A percentile compares a stretch with the other conserved stretches of the same genome.
These are phyloP conservation scores for Skeletonema costatum DNA, from an alignment of 108 stramenopile species.

Conservation along the genomic window DNA sequence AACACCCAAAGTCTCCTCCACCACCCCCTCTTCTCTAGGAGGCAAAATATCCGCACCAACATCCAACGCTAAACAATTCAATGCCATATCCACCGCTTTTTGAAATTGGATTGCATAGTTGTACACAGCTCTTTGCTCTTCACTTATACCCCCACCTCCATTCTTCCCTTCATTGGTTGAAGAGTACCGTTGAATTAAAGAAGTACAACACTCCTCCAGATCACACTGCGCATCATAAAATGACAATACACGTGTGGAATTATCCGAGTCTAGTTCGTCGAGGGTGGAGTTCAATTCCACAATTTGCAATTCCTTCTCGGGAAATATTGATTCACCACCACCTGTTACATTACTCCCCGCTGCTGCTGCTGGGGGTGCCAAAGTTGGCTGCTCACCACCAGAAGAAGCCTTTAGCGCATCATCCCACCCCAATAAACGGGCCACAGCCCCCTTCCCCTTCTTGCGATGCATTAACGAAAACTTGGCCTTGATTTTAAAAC, in stretches of 20 bases:
- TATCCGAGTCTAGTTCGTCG: neutral
- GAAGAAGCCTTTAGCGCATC: neutral
- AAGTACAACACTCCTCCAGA: neutral
- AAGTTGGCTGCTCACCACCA: neutral
- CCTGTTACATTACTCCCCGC: too few species aligned
- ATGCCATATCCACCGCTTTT: slow-evolving; percentile 26
- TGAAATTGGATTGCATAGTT: slow-evolving; percentile 5
- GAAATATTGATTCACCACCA: neutral
- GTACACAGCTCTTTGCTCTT: neutral
- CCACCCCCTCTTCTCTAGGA: neutral
- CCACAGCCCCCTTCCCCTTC: neutral
- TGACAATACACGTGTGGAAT: neutral
- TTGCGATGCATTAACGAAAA: slow-evolving; percentile 1
- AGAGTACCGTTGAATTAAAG: neutral
- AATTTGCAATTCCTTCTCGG: neutral
- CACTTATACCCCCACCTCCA: neutral
- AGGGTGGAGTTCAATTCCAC: neutral
- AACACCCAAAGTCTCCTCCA: neutral
- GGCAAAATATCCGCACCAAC: neutral
- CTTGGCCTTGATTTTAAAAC: slow-evolving; percentile 5
- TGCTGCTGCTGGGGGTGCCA: too few species aligned
- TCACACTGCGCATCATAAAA: neutral
- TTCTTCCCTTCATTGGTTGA: neutral
- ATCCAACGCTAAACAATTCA: slow-evolving; percentile 23
- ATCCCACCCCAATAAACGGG: slow-evolving; percentile 23